Base-by-base conservation (phyloP, 768 basidiomycete genomes). In the Mycena rebaudengoi region DNA sequence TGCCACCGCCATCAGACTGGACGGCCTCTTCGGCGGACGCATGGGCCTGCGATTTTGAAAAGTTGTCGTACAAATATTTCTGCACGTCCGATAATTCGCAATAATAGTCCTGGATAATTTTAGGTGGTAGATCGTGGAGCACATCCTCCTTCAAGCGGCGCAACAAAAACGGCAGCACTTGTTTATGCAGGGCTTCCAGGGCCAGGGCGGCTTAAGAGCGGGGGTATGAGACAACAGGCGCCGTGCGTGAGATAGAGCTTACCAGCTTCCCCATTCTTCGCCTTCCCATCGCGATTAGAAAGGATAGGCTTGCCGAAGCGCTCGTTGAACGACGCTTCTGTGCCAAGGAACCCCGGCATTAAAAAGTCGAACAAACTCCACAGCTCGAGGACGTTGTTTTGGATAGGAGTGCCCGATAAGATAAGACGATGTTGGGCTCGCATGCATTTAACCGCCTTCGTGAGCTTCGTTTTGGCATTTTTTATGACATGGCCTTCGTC, bases 401-500 rank as follows among this genome's bases (percentile, higher is more conserved):
- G 98, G 60, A 99, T 99, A 0, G 98, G 98, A 7, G 98, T 99
- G 35, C 98, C 98, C 0, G 96, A 98, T 3, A 99, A 82, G 71
- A 99, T 93, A 21, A 99, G 83, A 23, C 98, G 90, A 78, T 99
- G 98, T 60, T 96, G 91, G 1, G 97, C 94, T 56, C 86, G 87
- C 44, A 99, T 85, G 60, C 83, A 86, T 76, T 99, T 99, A 70
- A 99, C 94, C 1, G 98, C 96, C 75, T 96, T 95, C 1, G 97
- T 96, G 37, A 99, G 85, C 76, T 99, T 99, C 23, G 98, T 98
- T 79, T 97, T 98, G 35, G 95, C 92, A 73, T 99, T 99, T 84
- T 98, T 99, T 79, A 99, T 99, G 67, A 98, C 88, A 77, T 99
- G 98, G 0, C 98, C 98, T 79, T 99, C 98, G 73, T 99, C 98